Conservation (phyloP, 345 rosid species). For the Eucalyptus rudis region DNA sequence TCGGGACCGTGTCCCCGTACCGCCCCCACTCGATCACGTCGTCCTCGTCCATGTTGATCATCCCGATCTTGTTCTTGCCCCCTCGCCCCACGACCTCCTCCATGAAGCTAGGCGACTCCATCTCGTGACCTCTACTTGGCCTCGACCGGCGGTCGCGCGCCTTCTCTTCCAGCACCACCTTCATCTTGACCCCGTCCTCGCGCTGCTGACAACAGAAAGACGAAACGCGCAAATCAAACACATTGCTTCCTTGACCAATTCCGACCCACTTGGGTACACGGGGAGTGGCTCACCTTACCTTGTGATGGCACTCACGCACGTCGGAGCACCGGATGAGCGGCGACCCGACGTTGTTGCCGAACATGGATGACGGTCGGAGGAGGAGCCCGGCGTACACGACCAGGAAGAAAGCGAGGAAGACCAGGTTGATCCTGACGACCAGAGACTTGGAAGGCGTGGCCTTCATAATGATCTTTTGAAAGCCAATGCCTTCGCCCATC, state of each 20-base stretch:
- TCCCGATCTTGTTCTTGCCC: conserved; percentile 55
- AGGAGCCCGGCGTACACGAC: conserved; percentile 39
- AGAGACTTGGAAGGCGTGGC: conserved; percentile 51
- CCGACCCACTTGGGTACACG: neutral
- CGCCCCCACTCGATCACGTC: conserved; percentile 46
- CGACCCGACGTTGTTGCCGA: conserved; percentile 9
- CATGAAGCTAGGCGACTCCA: conserved; percentile 58
- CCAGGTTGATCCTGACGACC: conserved; percentile 48
- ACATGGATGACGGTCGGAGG: conserved; percentile 36
- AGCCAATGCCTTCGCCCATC: neutral
- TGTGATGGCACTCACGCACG: conserved; percentile 63
- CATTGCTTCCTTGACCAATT: neutral
- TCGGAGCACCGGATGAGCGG: conserved; percentile 60
- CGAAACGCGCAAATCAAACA: neutral
- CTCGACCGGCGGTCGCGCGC: neutral
- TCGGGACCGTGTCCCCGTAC: conserved; percentile 34
- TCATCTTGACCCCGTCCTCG: conserved; percentile 51
- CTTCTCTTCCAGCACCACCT: conserved; percentile 33
- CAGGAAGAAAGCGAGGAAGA: conserved; percentile 52
- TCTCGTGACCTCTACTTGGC: conserved; percentile 24
- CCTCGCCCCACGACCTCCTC: conserved; percentile 25
- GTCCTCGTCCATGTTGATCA: conserved; percentile 69
- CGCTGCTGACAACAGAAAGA: conserved; percentile 21
- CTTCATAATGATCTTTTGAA: conserved; percentile 35
- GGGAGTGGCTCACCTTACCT: conserved; percentile 74